Percentiles rank a stretch among this genome's conserved stretches.
phyloP scores from a whole-genome alignment of 2,329 filamentous ascomycete genomes.

The Penicillium sp. region DNA sequence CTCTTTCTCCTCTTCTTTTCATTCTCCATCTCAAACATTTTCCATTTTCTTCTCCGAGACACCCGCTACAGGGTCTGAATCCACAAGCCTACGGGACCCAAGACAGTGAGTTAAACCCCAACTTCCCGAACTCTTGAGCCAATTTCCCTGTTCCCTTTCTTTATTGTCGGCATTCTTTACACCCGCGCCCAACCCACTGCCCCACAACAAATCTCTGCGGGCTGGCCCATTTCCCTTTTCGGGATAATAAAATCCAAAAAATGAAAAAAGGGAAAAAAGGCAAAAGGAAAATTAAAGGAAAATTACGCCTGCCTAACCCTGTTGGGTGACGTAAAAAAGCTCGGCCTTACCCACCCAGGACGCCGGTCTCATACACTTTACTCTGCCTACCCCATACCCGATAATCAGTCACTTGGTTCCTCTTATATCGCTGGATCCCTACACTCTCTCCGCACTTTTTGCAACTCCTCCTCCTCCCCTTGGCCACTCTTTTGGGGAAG shows the following conservation, averaged over 20 bases:
- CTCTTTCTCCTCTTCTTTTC: conserved; percentile 10
- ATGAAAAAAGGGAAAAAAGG: conserved; percentile 11
- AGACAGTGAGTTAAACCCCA: conserved; percentile 11
- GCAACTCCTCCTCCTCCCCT: conserved; percentile 8
- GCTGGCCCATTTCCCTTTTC: conserved; percentile 12
- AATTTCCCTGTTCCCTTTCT: conserved; percentile 2
- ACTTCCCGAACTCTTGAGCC: not conserved
- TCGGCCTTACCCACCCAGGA: conserved; percentile 19
- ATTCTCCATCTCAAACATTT: conserved; percentile 1
- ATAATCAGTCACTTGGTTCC: conserved; percentile 18
- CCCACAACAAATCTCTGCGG: conserved; percentile 27
- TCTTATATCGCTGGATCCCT: conserved; percentile 23
- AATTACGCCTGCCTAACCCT: conserved; percentile 20
- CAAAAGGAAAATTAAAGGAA: conserved; percentile 12
- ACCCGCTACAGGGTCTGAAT: conserved; percentile 15
- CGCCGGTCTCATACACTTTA: conserved; percentile 10
- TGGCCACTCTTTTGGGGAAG: conserved; percentile 1
- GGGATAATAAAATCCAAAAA: conserved; percentile 12
- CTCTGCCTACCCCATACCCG: conserved; percentile 26
- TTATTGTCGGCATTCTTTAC: conserved; percentile 25
- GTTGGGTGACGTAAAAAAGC: conserved; percentile 28
- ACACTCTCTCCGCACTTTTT: conserved; percentile 15
- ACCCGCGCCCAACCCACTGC: conserved; percentile 10
- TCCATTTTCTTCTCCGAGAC: conserved; percentile 12
- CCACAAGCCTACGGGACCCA: conserved; percentile 16